These are phyloP conservation scores for Heliamphora pulchella DNA, from an alignment of 179 eudicot species.

Conservation along the genomic window DNA sequence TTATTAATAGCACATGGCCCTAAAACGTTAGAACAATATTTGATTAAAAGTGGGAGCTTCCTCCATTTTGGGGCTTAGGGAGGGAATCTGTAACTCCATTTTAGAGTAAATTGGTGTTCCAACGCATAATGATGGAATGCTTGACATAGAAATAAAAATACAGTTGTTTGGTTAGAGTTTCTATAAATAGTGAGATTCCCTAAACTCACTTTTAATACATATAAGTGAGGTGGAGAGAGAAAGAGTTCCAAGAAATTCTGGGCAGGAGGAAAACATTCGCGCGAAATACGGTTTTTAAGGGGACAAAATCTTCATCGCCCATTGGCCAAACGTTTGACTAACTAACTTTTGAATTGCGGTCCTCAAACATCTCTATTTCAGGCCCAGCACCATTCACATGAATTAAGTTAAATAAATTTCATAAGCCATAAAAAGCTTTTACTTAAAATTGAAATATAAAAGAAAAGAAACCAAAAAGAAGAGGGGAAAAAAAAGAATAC, in stretches of 20 bases:
- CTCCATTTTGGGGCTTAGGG: too few relatives aligned
- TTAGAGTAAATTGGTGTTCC: too few relatives aligned
- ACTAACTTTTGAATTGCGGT: slow-evolving; percentile 7
- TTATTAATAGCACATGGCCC: too few relatives aligned
- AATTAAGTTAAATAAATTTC: not conserved
- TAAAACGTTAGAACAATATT: too few relatives aligned
- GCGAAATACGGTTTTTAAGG: not conserved
- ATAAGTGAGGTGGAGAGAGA: too few relatives aligned
- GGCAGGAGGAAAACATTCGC: slow-evolving; percentile 6
- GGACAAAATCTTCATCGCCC: not conserved
- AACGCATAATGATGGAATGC: too few relatives aligned
- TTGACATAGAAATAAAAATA: too few relatives aligned
- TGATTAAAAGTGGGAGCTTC: too few relatives aligned
- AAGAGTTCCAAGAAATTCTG: not conserved
- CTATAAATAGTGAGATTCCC: too few relatives aligned
- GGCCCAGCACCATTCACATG: slow-evolving; percentile 3
- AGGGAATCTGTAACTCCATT: too few relatives aligned
- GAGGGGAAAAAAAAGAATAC: not conserved
- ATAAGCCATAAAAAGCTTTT: not conserved
- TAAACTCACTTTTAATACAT: too few relatives aligned
- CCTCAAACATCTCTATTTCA: slow-evolving; percentile 30
- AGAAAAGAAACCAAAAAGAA: not conserved
- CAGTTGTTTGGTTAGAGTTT: too few relatives aligned
- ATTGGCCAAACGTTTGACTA: slow-evolving; percentile 7
- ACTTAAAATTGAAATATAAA: not conserved